Conservation (phyloP, 2,329 filamentous ascomycete species). For the Ascochyta rabiei region DNA sequence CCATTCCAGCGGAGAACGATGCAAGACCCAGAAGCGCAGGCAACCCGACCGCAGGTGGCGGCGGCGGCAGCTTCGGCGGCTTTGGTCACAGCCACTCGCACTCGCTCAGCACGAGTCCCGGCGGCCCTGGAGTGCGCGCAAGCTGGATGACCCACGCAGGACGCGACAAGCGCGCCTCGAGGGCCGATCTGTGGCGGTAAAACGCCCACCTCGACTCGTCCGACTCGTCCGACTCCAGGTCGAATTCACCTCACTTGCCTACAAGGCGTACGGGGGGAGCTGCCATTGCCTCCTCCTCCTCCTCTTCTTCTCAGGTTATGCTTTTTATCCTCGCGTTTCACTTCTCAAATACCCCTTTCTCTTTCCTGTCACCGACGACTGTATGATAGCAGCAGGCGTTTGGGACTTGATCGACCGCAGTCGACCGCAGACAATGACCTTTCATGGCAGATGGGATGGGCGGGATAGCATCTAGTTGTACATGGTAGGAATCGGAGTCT, state of each 20-base stretch:
- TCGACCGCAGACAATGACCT: slow-evolving; percentile 1
- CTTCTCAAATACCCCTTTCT: slow-evolving; percentile 24
- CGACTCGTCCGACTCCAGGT: not conserved
- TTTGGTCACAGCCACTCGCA: slow-evolving; percentile 32
- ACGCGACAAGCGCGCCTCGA: slow-evolving; percentile 41
- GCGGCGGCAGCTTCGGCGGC: slow-evolving; percentile 20
- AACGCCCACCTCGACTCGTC: not conserved
- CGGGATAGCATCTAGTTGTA: slow-evolving; percentile 12
- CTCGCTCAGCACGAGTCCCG: slow-evolving; percentile 28
- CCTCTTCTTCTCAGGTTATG: not conserved
- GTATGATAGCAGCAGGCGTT: slow-evolving; percentile 18
- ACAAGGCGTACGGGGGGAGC: too few relatives aligned
- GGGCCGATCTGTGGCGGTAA: slow-evolving; percentile 44
- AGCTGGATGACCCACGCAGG: slow-evolving; percentile 44
- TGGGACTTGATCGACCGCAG: not conserved
- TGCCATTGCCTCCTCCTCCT: not conserved
- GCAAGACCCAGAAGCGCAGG: slow-evolving; percentile 46
- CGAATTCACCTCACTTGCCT: not conserved
- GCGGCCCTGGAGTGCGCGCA: slow-evolving; percentile 27
- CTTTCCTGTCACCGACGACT: slow-evolving; percentile 12
- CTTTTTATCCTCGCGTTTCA: slow-evolving; percentile 7
- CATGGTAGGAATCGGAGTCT: slow-evolving; percentile 16
- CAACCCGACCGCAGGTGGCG: slow-evolving; percentile 28
- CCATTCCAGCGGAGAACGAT: slow-evolving; percentile 57
- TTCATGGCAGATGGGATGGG: slow-evolving; percentile 7